Base-by-base conservation (phyloP, 345 rosid genomes). In the Moricandia moricandioides region DNA sequence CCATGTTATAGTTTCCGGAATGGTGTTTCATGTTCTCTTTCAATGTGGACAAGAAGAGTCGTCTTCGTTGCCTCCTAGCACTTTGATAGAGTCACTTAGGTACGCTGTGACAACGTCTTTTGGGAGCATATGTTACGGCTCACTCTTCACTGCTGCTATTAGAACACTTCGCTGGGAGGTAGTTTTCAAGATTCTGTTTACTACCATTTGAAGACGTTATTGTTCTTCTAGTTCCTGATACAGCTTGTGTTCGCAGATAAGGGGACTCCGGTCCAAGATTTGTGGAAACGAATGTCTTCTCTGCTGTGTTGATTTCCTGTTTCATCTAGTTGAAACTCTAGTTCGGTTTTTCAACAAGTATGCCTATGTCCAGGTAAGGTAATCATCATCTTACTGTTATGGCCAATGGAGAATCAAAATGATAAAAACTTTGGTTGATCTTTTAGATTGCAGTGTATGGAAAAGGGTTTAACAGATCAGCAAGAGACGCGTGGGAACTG, bases 101-200 rank as follows among this genome's bases (percentile, higher is more conserved):
- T 89, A 90, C 78, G 91, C 99, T 39, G 85, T 88, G 74, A 95
- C 99, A 65, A 95, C 92, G 68, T 92, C 99, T 51, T 87, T 95
- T 47, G 97, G 99, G 78, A 90, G 97, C 83, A 90, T 95, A 73
- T 95, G 99, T 82, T 95, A 95, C 34, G 99, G 99, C 5, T 95
- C 97, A 21, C 93, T 95, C 73, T 95, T 95, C 75, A 95, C 99
- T 35, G 97, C 97, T 70, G 96, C 97, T 52, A 92, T 95, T 71
- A 83, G 99, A 76, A 95, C 97, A 58, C 78, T 92, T 79, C 89
- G 97, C 21, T 95, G 99, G 97, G 95, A 92, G 99, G 99, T 90
- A 83, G 18, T 59, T 37, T 37, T 60, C 6, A 17, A 16, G 49
- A 65, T 70, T 60, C 49, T 47, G 13, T 5, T 68, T 63, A 18